phyloP scores from a whole-genome alignment of 345 rosid genomes.

The Linum tenue region DNA sequence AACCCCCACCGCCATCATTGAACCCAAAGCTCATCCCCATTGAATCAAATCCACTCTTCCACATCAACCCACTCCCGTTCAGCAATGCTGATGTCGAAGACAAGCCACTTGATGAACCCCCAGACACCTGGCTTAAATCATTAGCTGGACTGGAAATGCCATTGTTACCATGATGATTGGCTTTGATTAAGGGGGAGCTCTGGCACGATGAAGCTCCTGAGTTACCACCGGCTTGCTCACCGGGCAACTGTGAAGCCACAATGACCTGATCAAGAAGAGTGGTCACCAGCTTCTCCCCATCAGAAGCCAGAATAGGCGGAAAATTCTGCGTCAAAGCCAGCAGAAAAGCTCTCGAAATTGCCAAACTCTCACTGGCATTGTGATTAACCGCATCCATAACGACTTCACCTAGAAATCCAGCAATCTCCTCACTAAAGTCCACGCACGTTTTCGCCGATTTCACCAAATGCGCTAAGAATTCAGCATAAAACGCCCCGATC shows the following conservation, averaged over 20 bases:
- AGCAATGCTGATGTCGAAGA: constrained; percentile 20
- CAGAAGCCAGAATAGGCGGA: constrained; percentile 52
- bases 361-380: constrained; percentile 31
- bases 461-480: constrained; percentile 55
- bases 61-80: constrained; percentile 49
- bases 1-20: constrained; percentile 49
- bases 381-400: constrained; percentile 35
- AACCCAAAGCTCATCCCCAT: constrained; percentile 29
- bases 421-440: constrained; percentile 62
- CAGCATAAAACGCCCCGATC: constrained; percentile 51
- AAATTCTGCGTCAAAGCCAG: constrained; percentile 62
- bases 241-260: constrained; percentile 29
- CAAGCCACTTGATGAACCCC: constrained; percentile 17
- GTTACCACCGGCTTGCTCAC: constrained; percentile 32
- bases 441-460: constrained; percentile 38
- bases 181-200: constrained; percentile 53
- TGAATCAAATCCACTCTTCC: constrained; percentile 53
- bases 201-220: constrained; percentile 60
- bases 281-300: constrained; percentile 58
- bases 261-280: constrained; percentile 61
- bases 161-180: constrained; percentile 21
- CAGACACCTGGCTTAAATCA: constrained; percentile 37
- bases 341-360: constrained; percentile 52
- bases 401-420: constrained; percentile 57
- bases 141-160: constrained; percentile 49